A percentile compares a stretch with the other conserved stretches of the same genome.
These are phyloP conservation scores for Candida frijolesensis DNA, from an alignment of 1,139 yeast species.

Conservation along the genomic window DNA sequence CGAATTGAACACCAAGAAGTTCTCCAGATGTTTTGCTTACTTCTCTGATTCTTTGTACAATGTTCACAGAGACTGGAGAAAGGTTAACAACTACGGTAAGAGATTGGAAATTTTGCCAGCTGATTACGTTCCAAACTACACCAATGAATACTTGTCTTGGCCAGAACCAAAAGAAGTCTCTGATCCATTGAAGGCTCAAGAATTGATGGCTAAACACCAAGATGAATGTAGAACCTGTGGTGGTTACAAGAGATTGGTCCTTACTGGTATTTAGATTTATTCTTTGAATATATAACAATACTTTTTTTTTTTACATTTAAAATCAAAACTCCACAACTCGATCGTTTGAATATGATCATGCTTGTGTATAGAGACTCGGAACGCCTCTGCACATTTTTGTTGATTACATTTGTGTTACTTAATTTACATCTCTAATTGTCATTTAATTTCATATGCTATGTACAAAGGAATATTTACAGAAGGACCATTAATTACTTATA, in stretches of 20 bases:
- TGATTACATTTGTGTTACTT: too few species aligned
- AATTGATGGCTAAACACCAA: constrained; percentile 49
- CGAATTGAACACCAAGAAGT: constrained; percentile 46
- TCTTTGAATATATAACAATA: not conserved
- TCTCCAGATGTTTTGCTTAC: constrained; percentile 58
- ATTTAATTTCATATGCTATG: not conserved
- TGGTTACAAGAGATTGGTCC: constrained; percentile 49
- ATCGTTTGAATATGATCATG: not conserved
- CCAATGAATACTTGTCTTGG: constrained; percentile 55
- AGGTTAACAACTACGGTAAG: constrained; percentile 58
- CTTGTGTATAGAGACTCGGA: too few species aligned
- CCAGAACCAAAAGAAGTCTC: constrained; percentile 48
- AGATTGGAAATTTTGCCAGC: constrained; percentile 53
- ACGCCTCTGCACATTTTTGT: not conserved
- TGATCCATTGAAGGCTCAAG: constrained; percentile 51
- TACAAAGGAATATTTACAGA: not conserved
- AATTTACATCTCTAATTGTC: too few species aligned
- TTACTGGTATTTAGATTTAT: constrained; percentile 10
- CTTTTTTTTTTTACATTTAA: not conserved
- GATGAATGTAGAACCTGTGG: constrained; percentile 50
- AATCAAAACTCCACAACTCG: too few species aligned
- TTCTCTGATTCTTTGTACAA: constrained; percentile 54
- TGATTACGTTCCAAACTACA: constrained; percentile 52
- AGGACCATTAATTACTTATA: constrained; percentile 29
- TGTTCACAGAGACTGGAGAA: constrained; percentile 59